A percentile compares a stretch with the other conserved stretches of the same genome.
Conservation (phyloP, 352 stramenopile genomes). For the Phytopythium vexans region DNA sequence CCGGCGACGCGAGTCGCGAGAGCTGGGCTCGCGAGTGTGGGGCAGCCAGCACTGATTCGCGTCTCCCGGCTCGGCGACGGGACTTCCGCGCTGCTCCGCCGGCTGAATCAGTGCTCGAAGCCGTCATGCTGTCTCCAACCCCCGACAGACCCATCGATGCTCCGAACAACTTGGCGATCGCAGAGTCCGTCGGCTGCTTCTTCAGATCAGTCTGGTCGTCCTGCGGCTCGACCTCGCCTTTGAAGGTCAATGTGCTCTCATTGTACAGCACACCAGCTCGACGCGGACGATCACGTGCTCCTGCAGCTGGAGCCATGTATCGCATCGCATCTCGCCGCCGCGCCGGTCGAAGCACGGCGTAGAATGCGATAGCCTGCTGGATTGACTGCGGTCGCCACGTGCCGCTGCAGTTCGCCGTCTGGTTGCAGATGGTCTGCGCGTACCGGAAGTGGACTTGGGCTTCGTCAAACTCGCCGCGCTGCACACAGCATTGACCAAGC, state of each 20-base stretch:
- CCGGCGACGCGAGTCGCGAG: background rate
- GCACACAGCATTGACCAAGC: constrained; percentile 40
- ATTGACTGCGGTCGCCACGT: constrained; percentile 40
- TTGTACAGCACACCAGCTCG: background rate
- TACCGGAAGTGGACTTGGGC: constrained; percentile 35
- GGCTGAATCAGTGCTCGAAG: background rate
- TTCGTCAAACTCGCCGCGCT: constrained; percentile 28
- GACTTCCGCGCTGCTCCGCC: background rate
- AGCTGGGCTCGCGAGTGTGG: constrained; percentile 1
- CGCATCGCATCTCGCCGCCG: constrained; percentile 27
- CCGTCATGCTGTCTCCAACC: too few relatives aligned
- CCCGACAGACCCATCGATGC: background rate
- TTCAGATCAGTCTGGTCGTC: background rate
- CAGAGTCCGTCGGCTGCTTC: background rate
- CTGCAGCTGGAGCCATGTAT: constrained; percentile 10
- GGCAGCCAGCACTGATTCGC: constrained; percentile 14
- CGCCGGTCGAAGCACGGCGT: constrained; percentile 26
- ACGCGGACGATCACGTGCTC: background rate
- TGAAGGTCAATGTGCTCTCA: background rate
- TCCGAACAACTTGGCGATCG: constrained; percentile 12
- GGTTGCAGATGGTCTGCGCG: constrained; percentile 41
- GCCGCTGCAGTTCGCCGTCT: constrained; percentile 30
- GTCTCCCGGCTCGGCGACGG: constrained; percentile 2
- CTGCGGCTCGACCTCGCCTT: constrained; percentile 1
- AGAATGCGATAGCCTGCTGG: constrained; percentile 54